phyloP scores from a whole-genome alignment of 768 basidiomycete species.

The Boletus rubescentipes region DNA sequence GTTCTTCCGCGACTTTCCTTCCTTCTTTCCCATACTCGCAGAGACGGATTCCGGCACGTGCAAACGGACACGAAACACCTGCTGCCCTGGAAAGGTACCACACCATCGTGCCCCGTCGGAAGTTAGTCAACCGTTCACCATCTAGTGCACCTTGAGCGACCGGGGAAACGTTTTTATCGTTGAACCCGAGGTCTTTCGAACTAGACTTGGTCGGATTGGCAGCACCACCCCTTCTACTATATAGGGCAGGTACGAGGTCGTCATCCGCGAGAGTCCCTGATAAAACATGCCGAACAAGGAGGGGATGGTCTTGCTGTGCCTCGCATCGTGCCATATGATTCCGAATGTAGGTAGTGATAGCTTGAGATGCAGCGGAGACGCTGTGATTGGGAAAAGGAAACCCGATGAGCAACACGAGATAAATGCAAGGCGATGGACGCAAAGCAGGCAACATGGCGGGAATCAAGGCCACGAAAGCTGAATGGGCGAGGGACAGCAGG shows the following conservation, averaged over 20 bases:
- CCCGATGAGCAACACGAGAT: slow-evolving; percentile 14
- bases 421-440: slow-evolving; percentile 7
- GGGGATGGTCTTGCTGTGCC: slow-evolving; percentile 65
- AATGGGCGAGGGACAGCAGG: slow-evolving; percentile 5
- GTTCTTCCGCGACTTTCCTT: slow-evolving; percentile 30
- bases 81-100: slow-evolving; percentile 80
- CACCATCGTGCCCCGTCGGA: slow-evolving; percentile 74
- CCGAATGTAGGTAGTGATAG: slow-evolving; percentile 81
- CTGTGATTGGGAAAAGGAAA: slow-evolving; percentile 34
- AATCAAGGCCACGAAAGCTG: slow-evolving; percentile 13
- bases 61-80: slow-evolving; percentile 74
- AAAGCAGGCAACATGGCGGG: slow-evolving; percentile 1
- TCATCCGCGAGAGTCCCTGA: slow-evolving; percentile 75
- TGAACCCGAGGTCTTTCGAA: slow-evolving; percentile 10
- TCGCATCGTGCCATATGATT: slow-evolving; percentile 72
- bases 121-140: slow-evolving; percentile 57
- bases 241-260: slow-evolving; percentile 67
- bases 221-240: slow-evolving; percentile 71
- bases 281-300: slow-evolving; percentile 68
- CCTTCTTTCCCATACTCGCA: slow-evolving; percentile 63
- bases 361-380: slow-evolving; percentile 75
- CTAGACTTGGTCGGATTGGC: slow-evolving; percentile 36
- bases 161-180: slow-evolving; percentile 30
- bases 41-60: slow-evolving; percentile 67
- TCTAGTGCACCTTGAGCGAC: slow-evolving; percentile 11